Conservation (phyloP, 2,329 filamentous ascomycete species). For the Cadophora luteo-olivacea region DNA sequence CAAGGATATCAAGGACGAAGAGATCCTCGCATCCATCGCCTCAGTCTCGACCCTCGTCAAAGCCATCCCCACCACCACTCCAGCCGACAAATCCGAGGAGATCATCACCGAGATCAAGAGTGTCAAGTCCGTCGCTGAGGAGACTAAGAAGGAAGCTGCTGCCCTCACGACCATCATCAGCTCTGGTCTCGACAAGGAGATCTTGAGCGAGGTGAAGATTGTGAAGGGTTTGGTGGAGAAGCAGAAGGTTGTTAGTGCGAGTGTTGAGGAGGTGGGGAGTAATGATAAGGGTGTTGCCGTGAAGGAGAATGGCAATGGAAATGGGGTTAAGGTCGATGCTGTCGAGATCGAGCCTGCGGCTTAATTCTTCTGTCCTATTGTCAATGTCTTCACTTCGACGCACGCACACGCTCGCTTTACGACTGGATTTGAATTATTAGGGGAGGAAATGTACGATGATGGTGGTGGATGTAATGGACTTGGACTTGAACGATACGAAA, state of each 20-base stretch:
- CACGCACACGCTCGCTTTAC: too few relatives aligned
- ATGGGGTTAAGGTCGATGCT: slow-evolving; percentile 31
- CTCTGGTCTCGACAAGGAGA: slow-evolving; percentile 19
- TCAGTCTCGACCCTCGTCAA: slow-evolving; percentile 23
- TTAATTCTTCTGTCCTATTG: too few relatives aligned
- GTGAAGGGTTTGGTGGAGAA: slow-evolving; percentile 26
- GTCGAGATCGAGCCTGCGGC: slow-evolving; percentile 29
- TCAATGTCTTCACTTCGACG: too few relatives aligned
- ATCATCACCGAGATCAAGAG: slow-evolving; percentile 30
- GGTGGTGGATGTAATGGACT: slow-evolving; percentile 16
- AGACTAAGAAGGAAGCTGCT: slow-evolving; percentile 24
- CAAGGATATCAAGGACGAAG: slow-evolving; percentile 28
- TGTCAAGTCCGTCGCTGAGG: slow-evolving; percentile 24
- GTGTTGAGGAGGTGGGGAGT: slow-evolving; percentile 25
- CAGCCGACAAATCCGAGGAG: slow-evolving; percentile 25
- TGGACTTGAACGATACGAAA: not conserved
- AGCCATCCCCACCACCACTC: slow-evolving; percentile 19
- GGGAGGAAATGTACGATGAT: slow-evolving; percentile 17
- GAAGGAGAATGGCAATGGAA: slow-evolving; percentile 29
- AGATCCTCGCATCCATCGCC: slow-evolving; percentile 24
- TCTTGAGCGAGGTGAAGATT: slow-evolving; percentile 29
- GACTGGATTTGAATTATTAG: not conserved
- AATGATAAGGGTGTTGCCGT: slow-evolving; percentile 34
- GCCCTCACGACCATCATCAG: slow-evolving; percentile 17
- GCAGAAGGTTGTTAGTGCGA: slow-evolving; percentile 13